Base-by-base conservation (phyloP, 257 asterid species). In the Perilla frutescens region DNA sequence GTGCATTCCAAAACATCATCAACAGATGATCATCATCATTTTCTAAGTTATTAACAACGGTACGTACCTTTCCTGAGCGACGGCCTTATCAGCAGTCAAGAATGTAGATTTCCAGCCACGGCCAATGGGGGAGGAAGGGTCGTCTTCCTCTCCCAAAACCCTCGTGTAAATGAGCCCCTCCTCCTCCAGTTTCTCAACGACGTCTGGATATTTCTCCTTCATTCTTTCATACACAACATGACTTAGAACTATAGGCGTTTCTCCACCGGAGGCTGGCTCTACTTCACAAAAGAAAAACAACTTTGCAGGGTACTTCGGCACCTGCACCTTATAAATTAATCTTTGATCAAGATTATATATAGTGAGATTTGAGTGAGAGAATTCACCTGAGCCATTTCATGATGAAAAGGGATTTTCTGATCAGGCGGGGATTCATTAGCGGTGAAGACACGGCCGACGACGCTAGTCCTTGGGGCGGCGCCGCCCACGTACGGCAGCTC, bases 351-450 rank as follows among this genome's bases (percentile, higher is more conserved):
- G 26, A 20, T 20, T 20, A 20, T 20, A 20, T 20, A 20, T 20
- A 20, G 26, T 20, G 26, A 20, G 4, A 43, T 40, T 0, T 12
- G 61, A 50, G 53, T 3, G 43, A 49, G 65, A 68, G 1, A 40
- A 7, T 37, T 9, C 0, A 90, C 96, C 89, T 90, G 96, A 68
- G 96, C 89, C 96, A 90, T 85, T 72, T 92, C 98, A 45, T 90
- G 96, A 79, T 92, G 96, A 53, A 88, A 92, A 3, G 87, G 92
- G 68, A 93, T 89, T 73, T 91, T 91, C 75, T 88, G 86, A 80
- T 91, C 94, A 39, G 97, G 97, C 3, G 98, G 97, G 57, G 97
- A 88, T 62, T 93, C 96, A 32, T 93, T 93, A 55, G 98, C 91
- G 0, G 96, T 93, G 62, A 84, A 93, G 62, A 93, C 98, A 58